Evolutionary conservation across 2,329 filamentous ascomycete species (phyloP), one percentile per base, ranked within the genome.

Genomic region (Aspergillus ochraceus): DNA sequence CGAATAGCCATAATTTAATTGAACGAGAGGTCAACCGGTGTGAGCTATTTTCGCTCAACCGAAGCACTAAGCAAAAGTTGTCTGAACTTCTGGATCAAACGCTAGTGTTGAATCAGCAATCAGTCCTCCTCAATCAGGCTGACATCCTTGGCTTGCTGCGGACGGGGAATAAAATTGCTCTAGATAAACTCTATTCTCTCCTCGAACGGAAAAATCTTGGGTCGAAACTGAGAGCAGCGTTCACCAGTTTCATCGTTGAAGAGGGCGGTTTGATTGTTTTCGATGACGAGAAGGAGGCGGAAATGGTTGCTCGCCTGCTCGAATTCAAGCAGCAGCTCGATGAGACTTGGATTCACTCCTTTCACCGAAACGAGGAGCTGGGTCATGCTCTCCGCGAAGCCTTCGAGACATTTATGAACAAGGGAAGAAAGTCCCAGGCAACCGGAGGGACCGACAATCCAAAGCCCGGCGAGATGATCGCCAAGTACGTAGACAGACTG

Each of bases 381-480:
- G 84, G 88, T 0, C 90, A 93, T 73, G 86, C 84, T 11, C 82
- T 99, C 66, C 86, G 95, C 58, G 92, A 97, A 69, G 85, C 91
- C 0, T 98, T 99, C 71, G 88, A 90, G 55, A 84, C 82, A 0
- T 97, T 98, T 68, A 97, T 99, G 83, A 99, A 99, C 74, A 91
- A 95, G 74, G 85, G 83, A 4, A 89, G 89, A 71, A 90, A 88
- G 70, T 87, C 86, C 1, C 83, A 86, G 8, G 81, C 87, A 4
- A 88, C 86, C 4, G 94, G 90, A 85, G 86, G 87, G 54, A 91
- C 90, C 0, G 89, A 92, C 58, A 96, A 93, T 58, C 92, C 92
- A 19, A 98, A 96, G 81, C 92, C 96, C 14, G 95, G 94, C 53
- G 95, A 99, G 79, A 97, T 98, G 93, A 96, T 97, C 67, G 96